Evolutionary conservation across 1,284 basidiomycete genomes (phyloP).

Genomic region (Ceratobasidium sp.): DNA sequence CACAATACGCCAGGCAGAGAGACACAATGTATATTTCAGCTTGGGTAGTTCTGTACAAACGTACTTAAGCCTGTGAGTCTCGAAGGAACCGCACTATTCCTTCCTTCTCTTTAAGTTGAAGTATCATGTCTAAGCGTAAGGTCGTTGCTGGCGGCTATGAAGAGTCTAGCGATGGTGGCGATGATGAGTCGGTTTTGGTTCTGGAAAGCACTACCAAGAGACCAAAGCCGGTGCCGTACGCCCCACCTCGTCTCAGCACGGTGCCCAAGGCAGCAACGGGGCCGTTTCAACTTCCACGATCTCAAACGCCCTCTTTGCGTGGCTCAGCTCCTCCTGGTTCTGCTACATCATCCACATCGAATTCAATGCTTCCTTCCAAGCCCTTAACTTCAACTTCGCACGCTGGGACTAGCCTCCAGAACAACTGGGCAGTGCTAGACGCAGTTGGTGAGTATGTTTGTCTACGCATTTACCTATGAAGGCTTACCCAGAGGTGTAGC

Average conservation of each 20-base stretch:
- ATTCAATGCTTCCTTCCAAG: background rate
- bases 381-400: background rate
- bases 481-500: background rate
- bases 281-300: background rate
- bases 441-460: background rate
- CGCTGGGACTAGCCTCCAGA: background rate
- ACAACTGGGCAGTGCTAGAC: background rate
- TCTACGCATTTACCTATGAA: background rate
- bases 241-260: background rate
- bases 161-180: background rate
- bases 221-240: background rate
- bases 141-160: conserved; percentile 1
- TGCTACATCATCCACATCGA: background rate
- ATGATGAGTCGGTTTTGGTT: background rate
- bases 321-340: background rate
- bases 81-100: background rate
- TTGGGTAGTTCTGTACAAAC: too few species aligned
- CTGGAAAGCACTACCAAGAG: background rate
- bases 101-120: background rate
- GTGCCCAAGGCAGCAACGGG: background rate
- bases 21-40: background rate
- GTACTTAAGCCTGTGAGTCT: background rate
- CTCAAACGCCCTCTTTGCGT: background rate
- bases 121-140: conserved; percentile 15
- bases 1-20: background rate